Conservation (phyloP, 2,329 filamentous ascomycete genomes). For the Claviceps sp. region DNA sequence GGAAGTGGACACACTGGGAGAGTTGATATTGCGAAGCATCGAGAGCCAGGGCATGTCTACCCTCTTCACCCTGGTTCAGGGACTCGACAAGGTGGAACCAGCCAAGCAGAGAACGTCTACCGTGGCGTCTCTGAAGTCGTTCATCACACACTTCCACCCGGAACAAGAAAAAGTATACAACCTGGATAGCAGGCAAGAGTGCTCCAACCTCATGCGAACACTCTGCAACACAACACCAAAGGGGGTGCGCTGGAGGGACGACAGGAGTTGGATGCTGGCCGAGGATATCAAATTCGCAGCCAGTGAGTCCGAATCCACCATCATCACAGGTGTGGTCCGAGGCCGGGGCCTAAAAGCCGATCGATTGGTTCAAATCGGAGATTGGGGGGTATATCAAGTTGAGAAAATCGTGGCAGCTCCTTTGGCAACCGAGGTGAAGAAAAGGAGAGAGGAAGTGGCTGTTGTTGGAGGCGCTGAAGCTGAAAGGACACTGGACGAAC, state of each 20-base stretch:
- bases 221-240: constrained; percentile 87
- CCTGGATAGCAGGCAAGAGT: constrained; percentile 79
- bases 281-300: constrained; percentile 66
- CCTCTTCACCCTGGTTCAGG: constrained; percentile 72
- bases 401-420: constrained; percentile 76
- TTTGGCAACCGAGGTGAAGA: constrained; percentile 40
- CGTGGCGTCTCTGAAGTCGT: constrained; percentile 73
- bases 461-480: constrained; percentile 40
- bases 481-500: constrained; percentile 45
- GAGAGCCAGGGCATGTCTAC: constrained; percentile 93
- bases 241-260: constrained; percentile 89
- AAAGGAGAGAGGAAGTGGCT: constrained; percentile 52
- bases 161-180: constrained; percentile 83
- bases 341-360: constrained; percentile 83
- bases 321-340: constrained; percentile 74
- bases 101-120: constrained; percentile 67
- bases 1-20: constrained; percentile 74
- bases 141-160: constrained; percentile 89
- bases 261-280: constrained; percentile 87
- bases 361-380: constrained; percentile 76
- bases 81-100: constrained; percentile 63
- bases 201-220: constrained; percentile 77
- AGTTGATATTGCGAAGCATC: constrained; percentile 72
- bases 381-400: constrained; percentile 89
- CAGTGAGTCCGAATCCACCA: constrained; percentile 45